Conservation (phyloP, 2,329 filamentous ascomycete species). For the Diaporthe aspalathi region DNA sequence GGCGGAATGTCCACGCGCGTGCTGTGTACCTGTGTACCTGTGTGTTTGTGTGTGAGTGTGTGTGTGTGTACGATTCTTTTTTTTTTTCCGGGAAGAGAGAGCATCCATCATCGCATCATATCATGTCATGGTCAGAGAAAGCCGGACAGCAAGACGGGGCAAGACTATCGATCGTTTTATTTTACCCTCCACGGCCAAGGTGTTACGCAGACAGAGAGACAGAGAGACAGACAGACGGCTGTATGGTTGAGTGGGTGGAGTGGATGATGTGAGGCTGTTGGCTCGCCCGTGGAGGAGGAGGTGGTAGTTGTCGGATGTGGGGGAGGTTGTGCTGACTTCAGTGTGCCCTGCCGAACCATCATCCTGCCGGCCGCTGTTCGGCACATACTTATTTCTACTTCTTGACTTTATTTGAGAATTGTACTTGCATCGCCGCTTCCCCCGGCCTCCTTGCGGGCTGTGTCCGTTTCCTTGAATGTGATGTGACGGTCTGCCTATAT, state of each 20-base stretch:
- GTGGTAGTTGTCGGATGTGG: not conserved
- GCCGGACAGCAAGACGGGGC: not conserved
- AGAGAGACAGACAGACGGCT: not conserved
- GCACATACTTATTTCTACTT: constrained; percentile 29
- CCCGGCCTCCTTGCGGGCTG: too few relatives aligned
- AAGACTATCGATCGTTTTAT: constrained; percentile 16
- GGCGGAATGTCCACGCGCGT: not conserved
- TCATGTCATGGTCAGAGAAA: not conserved
- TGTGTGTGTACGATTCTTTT: not conserved
- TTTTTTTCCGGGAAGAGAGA: not conserved
- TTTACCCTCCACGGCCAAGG: not conserved
- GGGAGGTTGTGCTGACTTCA: not conserved
- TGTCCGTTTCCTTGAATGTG: too few relatives aligned
- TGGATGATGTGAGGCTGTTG: constrained; percentile 10
- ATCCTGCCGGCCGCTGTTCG: too few relatives aligned
- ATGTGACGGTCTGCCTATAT: not conserved
- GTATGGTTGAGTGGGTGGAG: not conserved
- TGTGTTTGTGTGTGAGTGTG: not conserved
- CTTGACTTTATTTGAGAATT: constrained; percentile 31
- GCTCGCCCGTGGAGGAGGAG: too few relatives aligned
- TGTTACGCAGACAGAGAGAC: not conserved
- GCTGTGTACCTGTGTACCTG: too few relatives aligned
- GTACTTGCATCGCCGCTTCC: constrained; percentile 31
- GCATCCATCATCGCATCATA: constrained; percentile 10
- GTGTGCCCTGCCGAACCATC: too few relatives aligned